Evolutionary conservation across 805 yeast genomes (phyloP), one percentile per base, ranked within the genome.

Genomic region (Kurtzmaniella fragi): DNA sequence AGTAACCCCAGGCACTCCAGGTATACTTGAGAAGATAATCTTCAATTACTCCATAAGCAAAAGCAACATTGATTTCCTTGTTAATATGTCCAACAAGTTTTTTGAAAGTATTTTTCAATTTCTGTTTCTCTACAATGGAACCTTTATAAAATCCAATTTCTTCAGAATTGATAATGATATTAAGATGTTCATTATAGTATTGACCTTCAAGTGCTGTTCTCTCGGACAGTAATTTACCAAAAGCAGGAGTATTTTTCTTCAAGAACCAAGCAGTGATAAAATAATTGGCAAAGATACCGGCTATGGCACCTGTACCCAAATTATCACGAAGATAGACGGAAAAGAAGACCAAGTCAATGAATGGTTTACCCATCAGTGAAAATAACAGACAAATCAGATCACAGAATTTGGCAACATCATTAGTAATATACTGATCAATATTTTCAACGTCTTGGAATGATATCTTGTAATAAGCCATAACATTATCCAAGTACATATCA

Each of bases 61-160:
- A 80, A 43, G 84, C 76, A 31, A 74, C 68, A 43, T 75, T 69
- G 48, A 80, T 77, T 41, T 80, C 77, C 39, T 67, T 65, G 34
- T 71, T 60, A 40, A 78, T 64, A 45, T 82, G 87, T 23, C 62
- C 58, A 48, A 70, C 59, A 47, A 90, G 71, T 30, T 68, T 70
- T 14, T 67, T 57, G 56, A 83, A 89, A 13, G 84, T 72, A 31
- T 70, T 71, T 28, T 61, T 63, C 37, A 89, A 77, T 52, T 84
- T 84, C 7, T 62, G 53, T 53, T 82, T 83, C 60, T 90, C 97
- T 42, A 89, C 75, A 10, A 71, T 67, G 0, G 91, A 81, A 15
- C 98, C 98, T 55, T 89, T 89, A 58, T 89, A 90, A 55, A 90
- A 90, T 0, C 96, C 95, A 50, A 90, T 88, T 57, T 90, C 97